A percentile compares a stretch with the other conserved stretches of the same genome.
phyloP scores from a whole-genome alignment of 2,329 filamentous ascomycete genomes.

The Claviceps digitariae region DNA sequence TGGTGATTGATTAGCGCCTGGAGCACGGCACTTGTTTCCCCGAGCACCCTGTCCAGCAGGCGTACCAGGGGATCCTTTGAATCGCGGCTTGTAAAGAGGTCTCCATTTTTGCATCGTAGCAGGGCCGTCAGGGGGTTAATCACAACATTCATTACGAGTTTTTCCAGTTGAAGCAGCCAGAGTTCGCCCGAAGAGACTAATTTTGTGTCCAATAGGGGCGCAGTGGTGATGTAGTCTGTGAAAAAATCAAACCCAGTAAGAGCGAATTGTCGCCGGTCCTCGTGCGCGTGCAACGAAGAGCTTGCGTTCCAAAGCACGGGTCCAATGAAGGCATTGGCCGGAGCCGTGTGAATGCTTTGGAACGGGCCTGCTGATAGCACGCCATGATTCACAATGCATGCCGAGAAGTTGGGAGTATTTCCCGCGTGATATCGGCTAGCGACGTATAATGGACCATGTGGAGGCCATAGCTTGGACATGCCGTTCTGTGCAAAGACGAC shows the following conservation, averaged over 20 bases:
- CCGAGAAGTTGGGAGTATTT: slow-evolving; percentile 52
- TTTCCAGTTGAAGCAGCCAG: slow-evolving; percentile 62
- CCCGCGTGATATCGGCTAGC: slow-evolving; percentile 23
- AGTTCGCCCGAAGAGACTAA: slow-evolving; percentile 29
- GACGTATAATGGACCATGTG: slow-evolving; percentile 31
- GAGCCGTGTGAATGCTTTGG: slow-evolving; percentile 37
- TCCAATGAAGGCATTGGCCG: slow-evolving; percentile 34
- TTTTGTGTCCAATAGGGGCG: slow-evolving; percentile 29
- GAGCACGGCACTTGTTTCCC: slow-evolving; percentile 65
- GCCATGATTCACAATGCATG: slow-evolving; percentile 49
- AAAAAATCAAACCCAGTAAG: slow-evolving; percentile 21
- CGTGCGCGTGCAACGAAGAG: neutral
- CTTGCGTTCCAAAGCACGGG: slow-evolving; percentile 23
- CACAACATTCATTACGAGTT: slow-evolving; percentile 66
- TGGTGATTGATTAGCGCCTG: slow-evolving; percentile 51
- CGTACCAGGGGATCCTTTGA: slow-evolving; percentile 32
- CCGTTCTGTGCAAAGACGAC: slow-evolving; percentile 83
- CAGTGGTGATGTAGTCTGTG: slow-evolving; percentile 25
- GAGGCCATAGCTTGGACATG: slow-evolving; percentile 55
- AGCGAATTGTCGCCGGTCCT: neutral
- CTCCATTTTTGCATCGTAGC: slow-evolving; percentile 65
- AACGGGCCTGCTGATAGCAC: slow-evolving; percentile 38
- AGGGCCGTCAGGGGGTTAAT: slow-evolving; percentile 80
- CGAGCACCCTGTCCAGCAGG: slow-evolving; percentile 54
- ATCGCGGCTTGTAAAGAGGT: slow-evolving; percentile 37